Percentiles rank a stretch among this genome's conserved stretches.
Conservation (phyloP, 208 protist species). For the Naegleria fowleri region DNA sequence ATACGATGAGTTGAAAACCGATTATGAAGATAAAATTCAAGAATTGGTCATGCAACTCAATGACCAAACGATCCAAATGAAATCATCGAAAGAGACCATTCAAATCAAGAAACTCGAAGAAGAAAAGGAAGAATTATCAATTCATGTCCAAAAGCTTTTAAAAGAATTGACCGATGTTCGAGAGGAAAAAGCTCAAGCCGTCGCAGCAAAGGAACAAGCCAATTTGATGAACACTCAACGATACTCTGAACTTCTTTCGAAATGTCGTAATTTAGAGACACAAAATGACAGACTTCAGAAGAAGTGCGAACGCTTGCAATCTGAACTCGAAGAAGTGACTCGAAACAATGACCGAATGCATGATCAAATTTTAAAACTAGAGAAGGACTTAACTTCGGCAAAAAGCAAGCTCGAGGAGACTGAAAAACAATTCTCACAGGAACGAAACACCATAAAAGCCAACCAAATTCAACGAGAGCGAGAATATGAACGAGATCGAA, state of each 20-base stretch:
- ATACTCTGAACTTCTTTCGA: neutral
- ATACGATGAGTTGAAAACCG: neutral
- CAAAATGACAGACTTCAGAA: neutral
- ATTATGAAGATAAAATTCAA: neutral
- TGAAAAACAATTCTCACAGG: neutral
- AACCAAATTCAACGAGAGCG: neutral
- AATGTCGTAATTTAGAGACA: neutral
- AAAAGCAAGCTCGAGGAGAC: neutral
- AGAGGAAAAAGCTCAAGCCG: neutral
- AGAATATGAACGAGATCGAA: neutral
- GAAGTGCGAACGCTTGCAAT: neutral
- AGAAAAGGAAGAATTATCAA: neutral
- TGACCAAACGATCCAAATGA: neutral
- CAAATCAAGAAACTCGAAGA: neutral
- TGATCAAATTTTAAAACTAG: conserved; percentile 7
- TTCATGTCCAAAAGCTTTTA: neutral
- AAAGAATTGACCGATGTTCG: neutral
- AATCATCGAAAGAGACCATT: neutral
- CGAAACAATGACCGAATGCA: neutral
- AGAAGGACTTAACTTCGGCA: neutral
- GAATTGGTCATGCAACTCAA: neutral
- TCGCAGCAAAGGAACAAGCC: neutral
- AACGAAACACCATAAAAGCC: neutral
- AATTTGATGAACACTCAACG: neutral
- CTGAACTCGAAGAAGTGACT: neutral